Evolutionary conservation across 169 alveolate genomes (phyloP), one percentile per base, ranked within the genome.

Genomic region (Theileria sp.): DNA sequence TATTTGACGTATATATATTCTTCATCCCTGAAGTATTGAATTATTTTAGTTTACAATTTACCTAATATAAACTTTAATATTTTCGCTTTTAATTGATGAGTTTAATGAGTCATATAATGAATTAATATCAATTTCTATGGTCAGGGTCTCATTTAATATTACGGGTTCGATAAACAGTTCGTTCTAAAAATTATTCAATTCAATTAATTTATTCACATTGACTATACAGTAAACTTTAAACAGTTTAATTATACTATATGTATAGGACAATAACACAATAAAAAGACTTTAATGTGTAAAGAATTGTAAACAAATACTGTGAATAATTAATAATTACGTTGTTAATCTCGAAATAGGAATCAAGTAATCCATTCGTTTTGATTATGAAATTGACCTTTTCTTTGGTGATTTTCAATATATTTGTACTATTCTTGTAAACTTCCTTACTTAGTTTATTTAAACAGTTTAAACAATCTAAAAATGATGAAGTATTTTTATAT

Each of bases 81-180:
- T 12, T 15, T 83, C 86, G 65, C 89, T 83, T 49, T 36, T 83
- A 1, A 77, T 67, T n/a, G 89, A 62, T 23, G 89, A 79, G 78
- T 54, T 83, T 23, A 83, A 58, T 13, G 89, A 64, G 44, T 83
- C 89, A 38, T 66, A 83, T 7, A 83, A 71, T 19, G 86, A 58
- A 77, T 61, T 69, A 50, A 83, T 69, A 56, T 80, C 73, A 38
- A 83, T 62, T 73, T 83, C 77, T 19, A 83, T 56, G 25, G 79
- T 78, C 6, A 83, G 68, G 6, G 65, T 62, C 26, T 34, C 61
- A 8, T 75, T 81, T 25, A 83, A 61, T 19, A 36, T 32, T 44
- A 66, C 68, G 13, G 86, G 86, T 5, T 56, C 66, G 38, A 66
- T 75, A 30, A 83, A 83, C 56, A 83, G 78, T 50, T 83, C 89